Evolutionary conservation across 2,329 filamentous ascomycete genomes (phyloP).

Genomic region (Pyrenochaeta sp.): DNA sequence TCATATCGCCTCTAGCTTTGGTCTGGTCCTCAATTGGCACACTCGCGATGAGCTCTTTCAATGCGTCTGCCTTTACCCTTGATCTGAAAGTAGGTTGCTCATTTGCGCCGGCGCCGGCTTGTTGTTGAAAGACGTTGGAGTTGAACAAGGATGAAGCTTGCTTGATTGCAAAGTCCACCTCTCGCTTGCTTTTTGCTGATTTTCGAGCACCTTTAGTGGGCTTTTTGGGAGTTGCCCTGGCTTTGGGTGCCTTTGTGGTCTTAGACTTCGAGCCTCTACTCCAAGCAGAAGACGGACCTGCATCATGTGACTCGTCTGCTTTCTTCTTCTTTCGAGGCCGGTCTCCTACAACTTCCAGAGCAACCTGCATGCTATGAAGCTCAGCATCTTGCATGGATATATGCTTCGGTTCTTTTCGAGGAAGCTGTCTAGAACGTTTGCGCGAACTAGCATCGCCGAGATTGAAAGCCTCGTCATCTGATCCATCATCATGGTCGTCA

Average conservation of each 20-base stretch:
- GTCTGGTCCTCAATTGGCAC: slow-evolving; percentile 49
- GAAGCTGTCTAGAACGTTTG: slow-evolving; percentile 26
- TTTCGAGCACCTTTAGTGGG: slow-evolving; percentile 7
- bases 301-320: slow-evolving; percentile 1
- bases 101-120: slow-evolving; percentile 29
- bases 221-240: slow-evolving; percentile 7
- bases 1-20: slow-evolving; percentile 47
- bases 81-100: slow-evolving; percentile 37
- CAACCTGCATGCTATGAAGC: slow-evolving; percentile 39
- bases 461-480: slow-evolving; percentile 13
- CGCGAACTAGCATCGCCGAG: slow-evolving; percentile 7
- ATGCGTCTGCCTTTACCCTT: slow-evolving; percentile 40
- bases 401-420: slow-evolving; percentile 16
- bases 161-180: slow-evolving; percentile 22
- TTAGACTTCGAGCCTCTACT: slow-evolving; percentile 16
- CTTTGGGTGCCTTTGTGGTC: slow-evolving; percentile 6
- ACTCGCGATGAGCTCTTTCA: slow-evolving; percentile 52
- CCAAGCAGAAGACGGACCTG: background rate
- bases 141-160: slow-evolving; percentile 38
- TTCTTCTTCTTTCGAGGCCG: slow-evolving; percentile 34
- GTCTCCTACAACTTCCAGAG: slow-evolving; percentile 34
- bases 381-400: slow-evolving; percentile 39
- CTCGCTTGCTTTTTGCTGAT: slow-evolving; percentile 27
- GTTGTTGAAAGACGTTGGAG: slow-evolving; percentile 44
- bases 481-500: slow-evolving; percentile 13